phyloP scores from a whole-genome alignment of 116 monocot species.

The Posidonia oceanica region DNA sequence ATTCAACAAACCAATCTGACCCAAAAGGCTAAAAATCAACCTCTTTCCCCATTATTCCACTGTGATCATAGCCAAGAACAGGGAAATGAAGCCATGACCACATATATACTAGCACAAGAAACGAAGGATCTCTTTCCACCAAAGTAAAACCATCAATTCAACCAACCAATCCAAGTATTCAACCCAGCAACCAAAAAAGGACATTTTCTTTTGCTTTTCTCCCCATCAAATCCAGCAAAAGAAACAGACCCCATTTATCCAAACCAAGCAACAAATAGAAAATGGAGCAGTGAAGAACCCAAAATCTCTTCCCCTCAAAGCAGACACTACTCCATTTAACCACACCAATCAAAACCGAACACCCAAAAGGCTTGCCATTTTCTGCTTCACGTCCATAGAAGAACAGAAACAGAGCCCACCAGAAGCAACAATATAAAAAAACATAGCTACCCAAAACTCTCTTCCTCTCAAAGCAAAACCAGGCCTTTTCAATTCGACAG shows the following conservation, averaged over 20 bases:
- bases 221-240: not conserved
- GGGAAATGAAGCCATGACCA: not conserved
- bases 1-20: no score
- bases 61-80: not conserved
- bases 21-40: no score
- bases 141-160: conserved; percentile 1
- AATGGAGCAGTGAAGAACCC: no score
- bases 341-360: not conserved
- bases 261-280: not conserved
- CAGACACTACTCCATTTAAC: not conserved
- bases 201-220: not conserved
- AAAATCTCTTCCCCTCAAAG: not conserved
- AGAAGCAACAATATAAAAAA: no score
- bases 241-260: not conserved
- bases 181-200: not conserved
- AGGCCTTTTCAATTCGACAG: no score
- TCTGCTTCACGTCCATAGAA: no score
- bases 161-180: not conserved
- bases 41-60: no score
- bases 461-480: no score
- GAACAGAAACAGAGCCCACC: no score
- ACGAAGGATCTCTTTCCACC: not conserved
- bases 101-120: not conserved
- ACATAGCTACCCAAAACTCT: no score
- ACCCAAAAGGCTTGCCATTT: no score